Conservation (phyloP, 129 eudicot species). For the Saposhnikovia divaricata region DNA sequence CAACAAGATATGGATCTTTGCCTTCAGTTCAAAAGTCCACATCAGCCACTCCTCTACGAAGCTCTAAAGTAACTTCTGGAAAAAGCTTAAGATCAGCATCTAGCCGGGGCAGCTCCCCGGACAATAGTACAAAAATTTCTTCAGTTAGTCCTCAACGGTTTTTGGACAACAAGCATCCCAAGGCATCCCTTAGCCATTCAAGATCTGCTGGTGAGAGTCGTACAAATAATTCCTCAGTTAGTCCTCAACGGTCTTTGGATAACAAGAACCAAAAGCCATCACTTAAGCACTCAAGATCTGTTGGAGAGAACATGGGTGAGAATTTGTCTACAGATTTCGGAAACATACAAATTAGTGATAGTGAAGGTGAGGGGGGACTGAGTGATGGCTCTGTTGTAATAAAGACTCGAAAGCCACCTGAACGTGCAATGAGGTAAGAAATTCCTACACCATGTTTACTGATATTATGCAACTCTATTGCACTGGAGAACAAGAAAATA, state of each 20-base stretch:
- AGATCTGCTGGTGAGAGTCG: slow-evolving; percentile 17
- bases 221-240: slow-evolving; percentile 19
- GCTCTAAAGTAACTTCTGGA: slow-evolving; percentile 13
- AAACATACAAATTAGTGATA: slow-evolving; percentile 24
- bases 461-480: background rate
- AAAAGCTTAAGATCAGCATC: slow-evolving; percentile 17
- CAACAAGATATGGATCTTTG: slow-evolving; percentile 38
- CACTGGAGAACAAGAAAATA: background rate
- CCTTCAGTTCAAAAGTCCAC: slow-evolving; percentile 23
- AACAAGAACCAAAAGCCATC: slow-evolving; percentile 21
- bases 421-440: slow-evolving; percentile 36
- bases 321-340: slow-evolving; percentile 15
- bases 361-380: slow-evolving; percentile 29
- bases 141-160: slow-evolving; percentile 16
- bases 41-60: slow-evolving; percentile 15
- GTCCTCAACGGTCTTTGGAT: slow-evolving; percentile 14
- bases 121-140: slow-evolving; percentile 18
- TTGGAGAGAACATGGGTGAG: slow-evolving; percentile 23
- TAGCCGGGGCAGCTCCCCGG: slow-evolving; percentile 24
- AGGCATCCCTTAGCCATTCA: slow-evolving; percentile 21
- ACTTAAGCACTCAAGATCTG: slow-evolving; percentile 21
- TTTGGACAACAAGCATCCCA: slow-evolving; percentile 17
- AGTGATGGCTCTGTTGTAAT: slow-evolving; percentile 45
- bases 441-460: background rate
- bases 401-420: slow-evolving; percentile 38